These are phyloP conservation scores for Podila verticillata DNA, from an alignment of 192 early-diverging fungal species.

Conservation along the genomic window DNA sequence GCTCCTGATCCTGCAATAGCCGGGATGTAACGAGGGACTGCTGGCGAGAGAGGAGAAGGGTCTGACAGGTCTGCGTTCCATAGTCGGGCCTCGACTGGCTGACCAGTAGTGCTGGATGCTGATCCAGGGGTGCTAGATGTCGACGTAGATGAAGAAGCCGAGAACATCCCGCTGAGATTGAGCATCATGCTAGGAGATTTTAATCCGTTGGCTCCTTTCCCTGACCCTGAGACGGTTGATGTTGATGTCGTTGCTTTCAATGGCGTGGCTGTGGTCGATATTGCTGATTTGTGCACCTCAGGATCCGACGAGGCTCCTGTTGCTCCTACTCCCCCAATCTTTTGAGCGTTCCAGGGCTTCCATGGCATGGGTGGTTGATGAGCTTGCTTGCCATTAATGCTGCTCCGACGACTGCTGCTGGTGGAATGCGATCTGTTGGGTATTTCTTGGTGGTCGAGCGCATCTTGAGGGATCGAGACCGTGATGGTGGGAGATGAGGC, in stretches of 20 bases:
- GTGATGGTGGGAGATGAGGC: conserved; percentile 33
- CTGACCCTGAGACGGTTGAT: conserved; percentile 11
- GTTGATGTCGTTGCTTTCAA: neutral
- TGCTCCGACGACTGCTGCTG: conserved; percentile 10
- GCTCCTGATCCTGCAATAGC: conserved; percentile 28
- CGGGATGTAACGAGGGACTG: conserved; percentile 33
- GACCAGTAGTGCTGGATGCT: neutral
- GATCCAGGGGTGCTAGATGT: neutral
- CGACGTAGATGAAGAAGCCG: neutral
- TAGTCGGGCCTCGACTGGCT: conserved; percentile 27
- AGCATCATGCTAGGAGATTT: neutral
- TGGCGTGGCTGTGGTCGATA: neutral
- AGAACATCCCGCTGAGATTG: conserved; percentile 1
- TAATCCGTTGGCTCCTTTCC: conserved; percentile 20
- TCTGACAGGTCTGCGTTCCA: conserved; percentile 34
- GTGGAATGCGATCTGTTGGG: neutral
- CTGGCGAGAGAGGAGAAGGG: conserved; percentile 26
- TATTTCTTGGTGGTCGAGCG: neutral
- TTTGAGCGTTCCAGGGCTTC: conserved; percentile 1
- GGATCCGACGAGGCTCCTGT: neutral
- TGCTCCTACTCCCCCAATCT: neutral
- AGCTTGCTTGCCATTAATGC: neutral
- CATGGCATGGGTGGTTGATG: neutral
- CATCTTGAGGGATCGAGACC: conserved; percentile 39
- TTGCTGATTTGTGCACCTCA: neutral